Conservation (phyloP, 768 basidiomycete genomes). For the Russula earlei region DNA sequence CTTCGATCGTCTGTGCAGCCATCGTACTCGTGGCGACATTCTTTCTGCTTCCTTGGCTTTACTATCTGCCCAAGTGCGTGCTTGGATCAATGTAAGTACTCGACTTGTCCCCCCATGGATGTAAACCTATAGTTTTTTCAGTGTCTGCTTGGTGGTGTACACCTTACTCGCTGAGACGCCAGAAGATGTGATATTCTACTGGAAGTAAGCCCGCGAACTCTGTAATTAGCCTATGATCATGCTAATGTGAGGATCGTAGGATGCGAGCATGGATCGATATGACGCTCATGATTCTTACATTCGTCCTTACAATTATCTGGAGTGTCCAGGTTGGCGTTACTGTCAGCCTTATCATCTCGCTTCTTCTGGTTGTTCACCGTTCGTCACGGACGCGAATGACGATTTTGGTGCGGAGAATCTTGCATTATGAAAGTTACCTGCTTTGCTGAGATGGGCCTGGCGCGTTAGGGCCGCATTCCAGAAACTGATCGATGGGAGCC, state of each 20-base stretch:
- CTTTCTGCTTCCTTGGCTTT: constrained; percentile 80
- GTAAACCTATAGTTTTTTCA: constrained; percentile 24
- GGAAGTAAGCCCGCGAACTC: constrained; percentile 47
- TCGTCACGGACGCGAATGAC: constrained; percentile 87
- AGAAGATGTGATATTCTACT: constrained; percentile 78
- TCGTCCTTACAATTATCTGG: constrained; percentile 80
- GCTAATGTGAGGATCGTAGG: constrained; percentile 28
- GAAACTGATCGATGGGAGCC: constrained; percentile 88
- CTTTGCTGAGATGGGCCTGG: not conserved
- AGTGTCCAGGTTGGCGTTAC: constrained; percentile 88
- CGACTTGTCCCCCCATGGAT: constrained; percentile 5
- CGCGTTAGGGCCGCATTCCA: constrained; percentile 67
- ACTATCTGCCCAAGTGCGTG: constrained; percentile 83
- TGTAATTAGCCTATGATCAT: not conserved
- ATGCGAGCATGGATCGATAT: constrained; percentile 94
- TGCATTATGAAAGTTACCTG: not conserved
- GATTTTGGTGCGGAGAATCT: constrained; percentile 53
- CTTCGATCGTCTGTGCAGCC: constrained; percentile 64
- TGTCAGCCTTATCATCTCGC: constrained; percentile 79
- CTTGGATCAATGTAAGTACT: constrained; percentile 71
- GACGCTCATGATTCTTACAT: constrained; percentile 78
- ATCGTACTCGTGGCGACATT: constrained; percentile 79
- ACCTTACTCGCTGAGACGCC: constrained; percentile 78
- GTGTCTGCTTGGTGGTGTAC: constrained; percentile 79
- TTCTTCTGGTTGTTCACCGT: constrained; percentile 82